Conservation (phyloP, 2,329 filamentous ascomycete species). For the Aspergillus fijiensis region DNA sequence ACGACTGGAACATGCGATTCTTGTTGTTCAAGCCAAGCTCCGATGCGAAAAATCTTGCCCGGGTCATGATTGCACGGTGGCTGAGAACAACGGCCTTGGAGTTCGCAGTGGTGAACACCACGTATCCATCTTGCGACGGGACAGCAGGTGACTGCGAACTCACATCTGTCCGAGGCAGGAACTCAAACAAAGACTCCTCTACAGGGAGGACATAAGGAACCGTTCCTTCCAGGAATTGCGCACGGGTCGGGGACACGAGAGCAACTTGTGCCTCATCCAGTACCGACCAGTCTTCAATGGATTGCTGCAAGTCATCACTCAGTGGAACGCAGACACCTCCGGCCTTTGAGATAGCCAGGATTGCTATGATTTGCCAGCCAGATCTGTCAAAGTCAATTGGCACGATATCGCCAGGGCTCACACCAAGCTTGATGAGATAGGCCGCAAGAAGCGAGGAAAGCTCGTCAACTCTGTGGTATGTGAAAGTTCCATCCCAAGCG, state of each 20-base stretch:
- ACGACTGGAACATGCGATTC: conserved; percentile 42
- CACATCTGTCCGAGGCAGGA: conserved; percentile 24
- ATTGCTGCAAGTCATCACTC: conserved; percentile 32
- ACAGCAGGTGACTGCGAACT: conserved; percentile 3
- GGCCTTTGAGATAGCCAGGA: conserved; percentile 31
- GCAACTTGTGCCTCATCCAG: conserved; percentile 43
- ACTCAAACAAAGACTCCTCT: conserved; percentile 35
- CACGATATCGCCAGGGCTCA: conserved; percentile 27
- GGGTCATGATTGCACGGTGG: conserved; percentile 33
- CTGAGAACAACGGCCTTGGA: conserved; percentile 40
- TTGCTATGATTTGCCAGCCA: conserved; percentile 30
- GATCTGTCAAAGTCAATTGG: conserved; percentile 32
- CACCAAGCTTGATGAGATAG: conserved; percentile 31
- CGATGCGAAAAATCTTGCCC: conserved; percentile 30
- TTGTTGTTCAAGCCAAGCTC: conserved; percentile 21
- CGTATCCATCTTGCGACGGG: conserved; percentile 29
- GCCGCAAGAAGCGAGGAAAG: conserved; percentile 34
- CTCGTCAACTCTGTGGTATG: conserved; percentile 34
- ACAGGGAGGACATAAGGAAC: conserved; percentile 42
- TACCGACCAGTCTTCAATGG: conserved; percentile 41
- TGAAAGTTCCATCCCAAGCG: conserved; percentile 35
- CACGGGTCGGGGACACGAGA: conserved; percentile 38
- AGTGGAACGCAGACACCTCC: conserved; percentile 38
- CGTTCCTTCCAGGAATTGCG: conserved; percentile 42
- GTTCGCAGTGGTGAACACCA: conserved; percentile 36